Evolutionary conservation across 2,329 filamentous ascomycete genomes (phyloP).

Genomic region (Hirsutella rhossiliensis): DNA sequence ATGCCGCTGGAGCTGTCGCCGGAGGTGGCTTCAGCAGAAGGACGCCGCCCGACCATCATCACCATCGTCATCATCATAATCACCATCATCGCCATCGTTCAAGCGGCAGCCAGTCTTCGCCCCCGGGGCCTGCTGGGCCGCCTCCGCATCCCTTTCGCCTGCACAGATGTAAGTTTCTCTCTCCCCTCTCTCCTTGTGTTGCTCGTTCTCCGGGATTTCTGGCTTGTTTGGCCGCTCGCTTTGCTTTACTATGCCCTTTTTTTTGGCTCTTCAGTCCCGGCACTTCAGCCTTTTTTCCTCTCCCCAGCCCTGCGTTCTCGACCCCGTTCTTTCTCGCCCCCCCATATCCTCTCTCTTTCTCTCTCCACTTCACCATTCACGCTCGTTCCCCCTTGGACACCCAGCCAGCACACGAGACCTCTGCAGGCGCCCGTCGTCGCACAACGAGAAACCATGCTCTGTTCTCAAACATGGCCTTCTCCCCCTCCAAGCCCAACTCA

Average conservation of each 20-base stretch:
- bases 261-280: too few species aligned
- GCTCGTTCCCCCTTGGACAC: too few species aligned
- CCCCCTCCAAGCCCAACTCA: background rate
- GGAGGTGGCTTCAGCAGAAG: background rate
- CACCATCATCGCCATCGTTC: constrained; percentile 7
- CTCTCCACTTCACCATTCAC: too few species aligned
- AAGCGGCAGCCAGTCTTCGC: constrained; percentile 9
- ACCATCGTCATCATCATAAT: background rate
- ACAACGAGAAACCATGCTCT: background rate
- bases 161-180: constrained; percentile 25
- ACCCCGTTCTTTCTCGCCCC: too few species aligned
- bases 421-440: too few species aligned
- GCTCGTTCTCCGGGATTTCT: background rate
- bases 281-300: too few species aligned
- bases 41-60: background rate
- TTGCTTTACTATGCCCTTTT: too few species aligned
- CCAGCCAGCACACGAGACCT: too few species aligned
- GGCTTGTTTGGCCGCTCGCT: too few species aligned
- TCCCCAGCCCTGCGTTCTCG: too few species aligned
- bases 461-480: background rate
- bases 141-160: constrained; percentile 24
- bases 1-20: too few species aligned
- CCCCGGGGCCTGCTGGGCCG: constrained; percentile 11
- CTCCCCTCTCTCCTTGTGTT: background rate
- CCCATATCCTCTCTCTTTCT: too few species aligned